phyloP scores from a whole-genome alignment of 768 basidiomycete species.

The Mycena venus region DNA sequence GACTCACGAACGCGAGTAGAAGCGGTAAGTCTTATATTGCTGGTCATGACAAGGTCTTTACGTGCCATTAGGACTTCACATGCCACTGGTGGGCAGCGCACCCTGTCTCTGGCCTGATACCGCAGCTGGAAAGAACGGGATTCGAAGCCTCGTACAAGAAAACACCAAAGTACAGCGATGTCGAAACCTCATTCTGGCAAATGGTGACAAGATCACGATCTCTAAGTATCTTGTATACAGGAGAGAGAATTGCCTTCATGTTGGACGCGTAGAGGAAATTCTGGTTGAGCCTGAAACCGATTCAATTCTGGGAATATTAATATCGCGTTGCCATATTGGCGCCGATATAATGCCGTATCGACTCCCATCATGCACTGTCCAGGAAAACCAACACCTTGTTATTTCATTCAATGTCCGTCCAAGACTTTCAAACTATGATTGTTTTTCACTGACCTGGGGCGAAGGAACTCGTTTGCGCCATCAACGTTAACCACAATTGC shows the following conservation, averaged over 20 bases:
- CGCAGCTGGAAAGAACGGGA: not conserved
- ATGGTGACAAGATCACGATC: no score
- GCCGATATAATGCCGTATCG: not conserved
- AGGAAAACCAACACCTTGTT: not conserved
- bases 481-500: slow-evolving; percentile 5
- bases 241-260: not conserved
- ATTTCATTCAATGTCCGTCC: not conserved
- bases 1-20: not conserved
- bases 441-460: no score
- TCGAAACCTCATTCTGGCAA: no score
- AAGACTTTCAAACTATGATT: not conserved
- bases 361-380: not conserved
- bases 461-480: not conserved
- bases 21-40: not conserved
- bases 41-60: not conserved
- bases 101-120: not conserved
- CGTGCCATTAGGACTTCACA: not conserved
- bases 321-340: not conserved
- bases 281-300: not conserved
- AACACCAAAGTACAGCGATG: not conserved
- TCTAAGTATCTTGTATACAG: no score
- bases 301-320: not conserved
- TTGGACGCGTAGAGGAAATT: not conserved
- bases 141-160: not conserved
- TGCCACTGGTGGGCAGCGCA: not conserved